These are phyloP conservation scores for Gaertneriomyces sp. DNA, from an alignment of 192 early-diverging fungal genomes.

Conservation along the genomic window DNA sequence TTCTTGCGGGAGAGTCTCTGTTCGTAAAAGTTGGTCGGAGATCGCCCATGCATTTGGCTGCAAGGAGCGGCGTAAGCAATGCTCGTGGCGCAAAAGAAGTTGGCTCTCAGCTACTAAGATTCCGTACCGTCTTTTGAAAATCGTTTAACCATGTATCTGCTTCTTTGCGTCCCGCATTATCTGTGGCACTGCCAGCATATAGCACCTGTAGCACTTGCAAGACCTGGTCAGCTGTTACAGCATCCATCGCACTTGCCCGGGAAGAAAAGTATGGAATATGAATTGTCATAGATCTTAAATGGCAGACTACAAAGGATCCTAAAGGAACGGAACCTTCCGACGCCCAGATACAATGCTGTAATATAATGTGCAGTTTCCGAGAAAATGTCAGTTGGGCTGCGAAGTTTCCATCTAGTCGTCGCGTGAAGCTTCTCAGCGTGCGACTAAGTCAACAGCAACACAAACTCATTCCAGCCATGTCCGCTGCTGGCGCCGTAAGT, in stretches of 20 bases:
- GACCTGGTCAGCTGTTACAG: constrained; percentile 20
- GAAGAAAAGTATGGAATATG: too few relatives aligned
- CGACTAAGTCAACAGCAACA: too few relatives aligned
- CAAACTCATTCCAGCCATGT: too few relatives aligned
- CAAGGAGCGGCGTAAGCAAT: constrained; percentile 3
- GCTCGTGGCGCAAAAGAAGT: background rate
- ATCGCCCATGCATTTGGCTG: constrained; percentile 83
- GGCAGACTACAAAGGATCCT: too few relatives aligned
- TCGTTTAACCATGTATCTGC: constrained; percentile 77
- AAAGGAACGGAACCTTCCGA: too few relatives aligned
- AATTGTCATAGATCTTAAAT: too few relatives aligned
- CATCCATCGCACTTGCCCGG: background rate
- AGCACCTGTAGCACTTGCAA: constrained; percentile 24
- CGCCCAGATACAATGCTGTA: too few relatives aligned
- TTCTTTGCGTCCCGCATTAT: constrained; percentile 38
- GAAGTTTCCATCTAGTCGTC: too few relatives aligned
- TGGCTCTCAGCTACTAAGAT: background rate
- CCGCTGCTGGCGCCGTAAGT: too few relatives aligned
- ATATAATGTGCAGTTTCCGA: too few relatives aligned
- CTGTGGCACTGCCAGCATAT: background rate
- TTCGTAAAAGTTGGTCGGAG: constrained; percentile 66
- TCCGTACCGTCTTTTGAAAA: constrained; percentile 83
- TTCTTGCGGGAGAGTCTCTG: constrained; percentile 52
- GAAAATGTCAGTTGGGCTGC: too few relatives aligned
- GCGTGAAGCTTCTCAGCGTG: too few relatives aligned